A percentile compares a stretch with the other conserved stretches of the same genome.
Conservation (phyloP, 78 protist genomes). For the Anaeramoeba flamelloides region DNA sequence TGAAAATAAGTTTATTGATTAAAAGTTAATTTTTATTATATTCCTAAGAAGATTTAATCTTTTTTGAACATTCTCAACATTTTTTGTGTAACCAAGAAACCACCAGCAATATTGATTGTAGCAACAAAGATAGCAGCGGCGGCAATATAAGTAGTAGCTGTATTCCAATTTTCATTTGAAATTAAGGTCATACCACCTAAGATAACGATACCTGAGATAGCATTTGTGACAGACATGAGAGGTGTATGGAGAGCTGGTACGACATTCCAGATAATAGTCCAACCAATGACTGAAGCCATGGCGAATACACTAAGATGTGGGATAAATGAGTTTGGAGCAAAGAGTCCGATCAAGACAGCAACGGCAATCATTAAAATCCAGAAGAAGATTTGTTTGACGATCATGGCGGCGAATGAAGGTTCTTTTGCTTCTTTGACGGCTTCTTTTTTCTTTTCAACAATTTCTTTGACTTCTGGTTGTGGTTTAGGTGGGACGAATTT, state of each 20-base stretch:
- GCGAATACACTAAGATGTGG: constrained; percentile 46
- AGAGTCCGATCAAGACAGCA: constrained; percentile 12
- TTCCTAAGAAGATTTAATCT: too few species aligned
- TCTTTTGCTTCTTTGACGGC: background rate
- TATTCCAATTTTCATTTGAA: constrained; percentile 11
- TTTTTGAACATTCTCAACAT: constrained; percentile 84
- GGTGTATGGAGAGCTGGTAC: constrained; percentile 92
- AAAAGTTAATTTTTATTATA: too few species aligned
- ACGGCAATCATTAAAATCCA: background rate
- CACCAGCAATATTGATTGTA: constrained; percentile 81
- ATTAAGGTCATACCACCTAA: constrained; percentile 73
- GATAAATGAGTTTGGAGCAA: constrained; percentile 6
- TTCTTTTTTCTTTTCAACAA: background rate
- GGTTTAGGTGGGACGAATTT: background rate
- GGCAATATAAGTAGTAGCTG: constrained; percentile 23
- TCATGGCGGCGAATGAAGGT: background rate
- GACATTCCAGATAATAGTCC: constrained; percentile 71
- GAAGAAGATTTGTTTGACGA: background rate
- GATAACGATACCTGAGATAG: constrained; percentile 85
- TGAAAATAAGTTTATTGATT: too few species aligned
- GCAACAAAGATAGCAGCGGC: constrained; percentile 55
- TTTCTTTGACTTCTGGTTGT: background rate
- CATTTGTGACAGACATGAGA: constrained; percentile 91
- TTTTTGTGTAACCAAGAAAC: constrained; percentile 77
- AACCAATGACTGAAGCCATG: constrained; percentile 35